Evolutionary conservation across 352 stramenopile genomes (phyloP), one percentile per base, ranked within the genome.

Genomic region (Phytophthora sansomeana): DNA sequence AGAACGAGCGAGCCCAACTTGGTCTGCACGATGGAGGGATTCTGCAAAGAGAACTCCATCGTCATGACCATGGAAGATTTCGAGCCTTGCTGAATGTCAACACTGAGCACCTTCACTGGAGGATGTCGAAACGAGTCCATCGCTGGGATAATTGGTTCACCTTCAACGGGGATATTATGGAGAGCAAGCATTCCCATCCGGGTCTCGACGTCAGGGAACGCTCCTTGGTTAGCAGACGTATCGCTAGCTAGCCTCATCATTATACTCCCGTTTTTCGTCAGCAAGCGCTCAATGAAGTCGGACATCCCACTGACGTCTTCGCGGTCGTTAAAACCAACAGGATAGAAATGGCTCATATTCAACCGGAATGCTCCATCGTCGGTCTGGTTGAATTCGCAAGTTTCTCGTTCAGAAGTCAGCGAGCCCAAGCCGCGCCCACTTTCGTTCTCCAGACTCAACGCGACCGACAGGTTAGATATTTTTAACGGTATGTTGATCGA

Each of bases 101-200:
- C 70, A 49, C 50, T 69, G 11, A 89, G 57, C 7, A 95, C 67
- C 21, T 80, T 75, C 5, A 95, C 82, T 2, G 85, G 85, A 13
- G 81, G 82, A 5, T 86, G 52, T 5, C 59, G 63, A 58, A 95
- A 93, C 6, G 79, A 90, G 56, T 93, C 69, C 85, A 95, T 93
- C 4, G 72, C 83, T 36, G 80, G 64, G 29, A 95, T 75, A 21
- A 75, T 44, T 3, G 85, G 77, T 13, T 76, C 68, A 3, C 82
- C 85, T 48, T 71, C 33, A 29, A 95, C 77, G 1, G 87, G 87
- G 30, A 95, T 85, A 19, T 83, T 74, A 7, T 67, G 69, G 16
- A 95, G 60, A 6, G 77, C 57, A 29, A 95, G 69, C 71, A 89
- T 85, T 0, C 87, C 87, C 83, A 95, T 93, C 29, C 83, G 75